These are phyloP conservation scores for Neofusicoccum umdonicola DNA, from an alignment of 2,329 filamentous ascomycete genomes.

Conservation along the genomic window DNA sequence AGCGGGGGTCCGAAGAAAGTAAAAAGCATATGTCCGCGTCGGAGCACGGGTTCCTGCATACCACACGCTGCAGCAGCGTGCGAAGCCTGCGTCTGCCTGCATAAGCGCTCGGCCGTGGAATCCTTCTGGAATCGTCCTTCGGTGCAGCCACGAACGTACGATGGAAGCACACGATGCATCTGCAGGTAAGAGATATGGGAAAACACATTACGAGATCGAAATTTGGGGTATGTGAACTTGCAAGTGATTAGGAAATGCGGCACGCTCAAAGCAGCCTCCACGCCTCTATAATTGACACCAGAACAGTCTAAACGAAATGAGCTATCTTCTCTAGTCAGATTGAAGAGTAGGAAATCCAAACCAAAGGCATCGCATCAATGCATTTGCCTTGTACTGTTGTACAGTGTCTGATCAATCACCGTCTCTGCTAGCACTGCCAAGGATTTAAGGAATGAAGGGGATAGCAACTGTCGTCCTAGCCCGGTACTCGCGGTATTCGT, in stretches of 20 bases:
- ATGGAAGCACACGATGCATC: neutral
- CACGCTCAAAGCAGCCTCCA: neutral
- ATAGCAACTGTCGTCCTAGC: constrained; percentile 73
- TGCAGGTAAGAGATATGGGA: neutral
- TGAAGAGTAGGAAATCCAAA: neutral
- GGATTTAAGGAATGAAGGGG: constrained; percentile 60
- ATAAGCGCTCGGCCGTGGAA: constrained; percentile 11
- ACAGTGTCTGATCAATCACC: neutral
- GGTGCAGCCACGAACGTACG: neutral
- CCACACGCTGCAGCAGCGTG: neutral
- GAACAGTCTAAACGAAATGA: neutral
- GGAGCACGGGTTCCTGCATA: constrained; percentile 6
- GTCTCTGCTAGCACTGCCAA: neutral
- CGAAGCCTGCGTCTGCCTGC: neutral
- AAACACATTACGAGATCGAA: neutral
- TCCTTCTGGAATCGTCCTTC: neutral
- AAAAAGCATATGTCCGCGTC: neutral
- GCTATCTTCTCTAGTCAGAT: neutral
- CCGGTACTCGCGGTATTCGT: constrained; percentile 75
- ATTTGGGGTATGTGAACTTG: neutral
- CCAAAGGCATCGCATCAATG: neutral
- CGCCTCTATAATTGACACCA: neutral
- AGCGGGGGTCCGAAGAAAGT: neutral
- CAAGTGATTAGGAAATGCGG: neutral
- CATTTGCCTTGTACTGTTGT: neutral